Evolutionary conservation across 202 grass and related monocot species (phyloP), one percentile per base, ranked within the genome.

Genomic region (Saccharum hybrid): DNA sequence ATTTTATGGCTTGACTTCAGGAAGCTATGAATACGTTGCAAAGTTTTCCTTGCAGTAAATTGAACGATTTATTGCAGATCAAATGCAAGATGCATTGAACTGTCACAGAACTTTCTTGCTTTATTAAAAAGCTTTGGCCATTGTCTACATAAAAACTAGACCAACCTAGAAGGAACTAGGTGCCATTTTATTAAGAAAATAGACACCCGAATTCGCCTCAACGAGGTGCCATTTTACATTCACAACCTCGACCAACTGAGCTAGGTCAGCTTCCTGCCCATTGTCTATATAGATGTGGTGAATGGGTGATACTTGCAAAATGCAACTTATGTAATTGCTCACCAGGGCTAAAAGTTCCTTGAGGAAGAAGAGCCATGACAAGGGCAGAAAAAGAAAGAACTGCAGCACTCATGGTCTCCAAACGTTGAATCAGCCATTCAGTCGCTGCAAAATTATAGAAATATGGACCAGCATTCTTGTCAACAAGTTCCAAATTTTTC

Each of bases 351-450:
- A 95, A 91, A 63, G 92, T 93, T 88, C 89, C 89, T 42, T 78
- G 49, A 87, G 96, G 96, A 86, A 98, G 90, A 72, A 95, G 30
- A 77, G 71, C 85, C 92, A 98, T 95, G 60, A 93, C 67, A 86
- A 95, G 86, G 18, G 96, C 96, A 49, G 89, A 95, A 19, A 88
- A 93, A 51, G 95, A 90, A 88, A 98, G 81, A 82, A 93, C 74
- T 34, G 76, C 71, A 56, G 96, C 90, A 76, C 78, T 93, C 90
- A 98, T 90, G 43, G 19, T 93, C 86, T 98, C 96, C 63, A 98
- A 46, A 18, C 89, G 85, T 87, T 90, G 92, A 82, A 98, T 98
- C 54, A 98, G 82, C 96, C 96, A 95, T 81, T 98, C 96, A 56
- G 79, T 93, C 34, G 92, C 81, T 54, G 92, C 85, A 78, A 95